A percentile compares a stretch with the other conserved stretches of the same genome.
These are phyloP conservation scores for Kwoniella pini DNA, from an alignment of 768 basidiomycete genomes.

Conservation along the genomic window DNA sequence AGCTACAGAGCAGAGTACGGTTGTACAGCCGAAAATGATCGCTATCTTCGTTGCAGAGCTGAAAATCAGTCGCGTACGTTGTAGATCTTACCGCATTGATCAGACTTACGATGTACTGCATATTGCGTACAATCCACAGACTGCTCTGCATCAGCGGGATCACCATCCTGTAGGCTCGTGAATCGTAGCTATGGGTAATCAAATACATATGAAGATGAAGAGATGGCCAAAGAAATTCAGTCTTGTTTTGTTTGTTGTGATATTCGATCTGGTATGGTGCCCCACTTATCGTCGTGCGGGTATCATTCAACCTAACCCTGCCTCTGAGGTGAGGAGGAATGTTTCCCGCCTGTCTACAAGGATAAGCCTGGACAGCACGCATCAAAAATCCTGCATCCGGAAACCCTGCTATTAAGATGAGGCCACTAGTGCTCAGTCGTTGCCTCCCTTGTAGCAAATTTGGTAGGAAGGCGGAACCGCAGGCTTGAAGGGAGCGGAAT, in stretches of 20 bases:
- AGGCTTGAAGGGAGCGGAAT: background rate
- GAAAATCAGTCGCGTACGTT: background rate
- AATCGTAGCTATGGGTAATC: background rate
- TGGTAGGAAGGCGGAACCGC: background rate
- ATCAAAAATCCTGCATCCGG: too few species aligned
- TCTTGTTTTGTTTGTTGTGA: background rate
- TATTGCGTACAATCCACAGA: slow-evolving; percentile 10
- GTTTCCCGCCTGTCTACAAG: too few species aligned
- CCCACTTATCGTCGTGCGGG: too few species aligned
- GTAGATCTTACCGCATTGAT: background rate
- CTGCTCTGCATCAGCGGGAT: background rate
- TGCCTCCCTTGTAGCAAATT: too few species aligned
- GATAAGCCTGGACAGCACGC: too few species aligned
- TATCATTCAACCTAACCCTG: too few species aligned
- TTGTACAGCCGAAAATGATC: slow-evolving; percentile 2
- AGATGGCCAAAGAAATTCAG: background rate
- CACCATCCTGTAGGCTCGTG: background rate
- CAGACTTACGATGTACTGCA: slow-evolving; percentile 13
- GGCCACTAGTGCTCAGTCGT: too few species aligned
- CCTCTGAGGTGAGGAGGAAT: too few species aligned
- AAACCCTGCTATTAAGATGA: too few species aligned
- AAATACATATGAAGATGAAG: too few species aligned
- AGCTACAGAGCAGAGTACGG: slow-evolving; percentile 4
- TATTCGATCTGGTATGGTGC: too few species aligned
- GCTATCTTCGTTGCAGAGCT: slow-evolving; percentile 7